Conservation (phyloP, 1,139 yeast genomes). For the Diutina scorzettiae region DNA sequence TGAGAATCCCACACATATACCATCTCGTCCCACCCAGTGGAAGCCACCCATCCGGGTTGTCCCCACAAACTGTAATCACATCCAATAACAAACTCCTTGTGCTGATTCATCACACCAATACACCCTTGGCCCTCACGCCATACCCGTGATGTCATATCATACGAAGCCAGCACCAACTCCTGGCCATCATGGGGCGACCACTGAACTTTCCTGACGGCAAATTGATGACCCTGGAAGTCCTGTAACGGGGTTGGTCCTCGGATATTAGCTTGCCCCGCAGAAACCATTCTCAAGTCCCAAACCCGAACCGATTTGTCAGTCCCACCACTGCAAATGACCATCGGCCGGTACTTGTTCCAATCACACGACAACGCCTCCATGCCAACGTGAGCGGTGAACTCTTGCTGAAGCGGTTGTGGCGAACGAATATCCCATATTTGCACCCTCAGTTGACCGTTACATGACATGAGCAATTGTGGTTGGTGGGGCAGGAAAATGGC, state of each 20-base stretch:
- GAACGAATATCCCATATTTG: slow-evolving; percentile 80
- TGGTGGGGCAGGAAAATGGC: slow-evolving; percentile 83
- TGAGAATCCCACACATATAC: slow-evolving; percentile 68
- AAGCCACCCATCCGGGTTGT: slow-evolving; percentile 87
- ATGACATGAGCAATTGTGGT: slow-evolving; percentile 56
- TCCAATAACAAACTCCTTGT: slow-evolving; percentile 87
- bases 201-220: slow-evolving; percentile 67
- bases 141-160: slow-evolving; percentile 83
- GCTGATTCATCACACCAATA: slow-evolving; percentile 50
- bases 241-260: slow-evolving; percentile 62
- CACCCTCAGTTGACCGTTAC: slow-evolving; percentile 69
- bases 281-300: slow-evolving; percentile 79
- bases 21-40: slow-evolving; percentile 97
- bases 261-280: slow-evolving; percentile 26
- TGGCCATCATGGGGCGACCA: slow-evolving; percentile 88
- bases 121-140: slow-evolving; percentile 68
- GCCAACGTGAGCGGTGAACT: slow-evolving; percentile 65
- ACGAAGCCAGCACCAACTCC: slow-evolving; percentile 63
- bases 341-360: slow-evolving; percentile 80
- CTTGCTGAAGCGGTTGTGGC: slow-evolving; percentile 48
- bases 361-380: slow-evolving; percentile 73
- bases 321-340: slow-evolving; percentile 76
- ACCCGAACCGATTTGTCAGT: slow-evolving; percentile 74
- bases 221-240: slow-evolving; percentile 77
- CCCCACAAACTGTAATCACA: slow-evolving; percentile 97